Evolutionary conservation across 2,329 filamentous ascomycete species (phyloP).

Genomic region (Basipetospora sp.): DNA sequence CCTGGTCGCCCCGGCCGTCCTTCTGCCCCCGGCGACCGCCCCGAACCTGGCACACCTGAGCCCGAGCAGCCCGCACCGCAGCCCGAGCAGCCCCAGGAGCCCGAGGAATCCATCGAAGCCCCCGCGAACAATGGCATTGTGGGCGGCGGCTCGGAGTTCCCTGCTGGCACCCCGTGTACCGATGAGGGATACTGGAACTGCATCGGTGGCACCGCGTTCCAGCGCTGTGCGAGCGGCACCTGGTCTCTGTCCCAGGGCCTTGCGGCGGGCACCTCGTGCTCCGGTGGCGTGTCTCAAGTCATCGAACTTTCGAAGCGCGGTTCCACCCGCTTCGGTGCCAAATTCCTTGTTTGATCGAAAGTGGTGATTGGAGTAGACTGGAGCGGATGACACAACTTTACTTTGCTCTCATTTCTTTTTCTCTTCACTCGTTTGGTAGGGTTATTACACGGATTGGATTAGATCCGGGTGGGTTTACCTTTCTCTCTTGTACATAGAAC

Average conservation of each 20-base stretch:
- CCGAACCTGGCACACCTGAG: no score
- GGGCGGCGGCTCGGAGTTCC: slow-evolving; percentile 10
- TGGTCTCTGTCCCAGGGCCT: slow-evolving; percentile 32
- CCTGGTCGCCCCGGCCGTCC: no score
- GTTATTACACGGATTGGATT: no score
- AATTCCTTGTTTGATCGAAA: slow-evolving; percentile 10
- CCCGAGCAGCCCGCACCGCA: no score
- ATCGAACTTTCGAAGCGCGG: slow-evolving; percentile 8
- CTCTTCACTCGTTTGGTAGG: no score
- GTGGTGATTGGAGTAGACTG: no score
- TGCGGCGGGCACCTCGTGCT: slow-evolving; percentile 32
- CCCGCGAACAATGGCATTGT: slow-evolving; percentile 2
- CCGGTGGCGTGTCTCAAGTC: slow-evolving; percentile 21
- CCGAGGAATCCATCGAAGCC: slow-evolving; percentile 3
- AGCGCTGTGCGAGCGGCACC: slow-evolving; percentile 37
- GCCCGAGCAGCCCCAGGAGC: slow-evolving; percentile 1
- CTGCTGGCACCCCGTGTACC: slow-evolving; percentile 31
- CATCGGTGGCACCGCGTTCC: slow-evolving; percentile 33
- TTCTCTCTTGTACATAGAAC: no score
- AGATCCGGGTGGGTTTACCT: no score
- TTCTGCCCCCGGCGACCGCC: no score
- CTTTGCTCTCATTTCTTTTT: background rate
- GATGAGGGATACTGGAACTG: slow-evolving; percentile 40
- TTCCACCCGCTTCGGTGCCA: slow-evolving; percentile 8
- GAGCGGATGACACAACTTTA: no score